These are phyloP conservation scores for Citrus sinensis DNA, from an alignment of 345 rosid genomes.

Conservation along the genomic window DVS_A1.0 CM039162.1:1383501-1384000, in stretches of 20 bases:
- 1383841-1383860: slow-evolving; percentile 77
- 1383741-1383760: slow-evolving; percentile 6
- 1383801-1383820: slow-evolving; percentile 81
- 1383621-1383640: slow-evolving; percentile 99
- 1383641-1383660: slow-evolving; percentile 84
- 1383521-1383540: not conserved
- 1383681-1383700: slow-evolving; percentile 74
- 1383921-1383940: slow-evolving; percentile 63
- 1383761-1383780: slow-evolving; percentile 49
- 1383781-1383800: slow-evolving; percentile 81
- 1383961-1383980: slow-evolving; percentile 49
- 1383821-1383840: slow-evolving; percentile 99
- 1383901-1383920: slow-evolving; percentile 43
- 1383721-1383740: slow-evolving; percentile 9
- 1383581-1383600: not conserved
- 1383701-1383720: slow-evolving; percentile 19
- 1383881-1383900: slow-evolving; percentile 51
- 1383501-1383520: not conserved
- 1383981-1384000: slow-evolving; percentile 18
- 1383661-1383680: slow-evolving; percentile 84
- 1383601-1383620: slow-evolving; percentile 23
- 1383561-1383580: not conserved
- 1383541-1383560: not conserved
- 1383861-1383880: slow-evolving; percentile 58
- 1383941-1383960: slow-evolving; percentile 65